phyloP scores from a whole-genome alignment of 768 basidiomycete genomes.

The Naganishia vishniacii region DNA sequence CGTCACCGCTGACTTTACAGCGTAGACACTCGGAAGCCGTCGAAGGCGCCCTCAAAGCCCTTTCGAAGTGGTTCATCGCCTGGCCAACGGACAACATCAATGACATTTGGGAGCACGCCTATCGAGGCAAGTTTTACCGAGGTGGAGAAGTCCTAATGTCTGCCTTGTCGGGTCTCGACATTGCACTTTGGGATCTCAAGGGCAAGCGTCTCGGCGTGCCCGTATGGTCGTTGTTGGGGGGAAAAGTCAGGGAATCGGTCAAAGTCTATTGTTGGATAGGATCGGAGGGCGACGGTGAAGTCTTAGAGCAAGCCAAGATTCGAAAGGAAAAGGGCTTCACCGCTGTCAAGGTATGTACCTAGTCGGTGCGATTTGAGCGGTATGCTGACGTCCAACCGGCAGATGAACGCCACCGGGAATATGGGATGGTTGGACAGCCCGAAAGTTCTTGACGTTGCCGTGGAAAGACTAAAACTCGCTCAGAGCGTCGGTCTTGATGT shows the following conservation, averaged over 20 bases:
- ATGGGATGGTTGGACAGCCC: constrained; percentile 47
- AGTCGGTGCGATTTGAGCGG: background rate
- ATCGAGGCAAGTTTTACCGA: constrained; percentile 66
- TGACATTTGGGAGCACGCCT: constrained; percentile 55
- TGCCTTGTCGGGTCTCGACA: constrained; percentile 44
- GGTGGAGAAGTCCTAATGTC: constrained; percentile 68
- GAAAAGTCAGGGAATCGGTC: constrained; percentile 59
- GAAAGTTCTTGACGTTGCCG: constrained; percentile 43
- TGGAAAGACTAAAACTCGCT: constrained; percentile 35
- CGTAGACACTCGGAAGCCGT: constrained; percentile 60
- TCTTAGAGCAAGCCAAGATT: constrained; percentile 44
- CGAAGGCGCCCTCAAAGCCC: constrained; percentile 61
- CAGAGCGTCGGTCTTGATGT: constrained; percentile 45
- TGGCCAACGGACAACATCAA: constrained; percentile 19
- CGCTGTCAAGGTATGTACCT: constrained; percentile 43
- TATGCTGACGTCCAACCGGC: background rate
- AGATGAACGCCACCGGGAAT: constrained; percentile 33
- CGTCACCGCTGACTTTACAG: background rate
- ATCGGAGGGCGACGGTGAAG: constrained; percentile 44
- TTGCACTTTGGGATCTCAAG: constrained; percentile 30
- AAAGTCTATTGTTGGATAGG: constrained; percentile 49
- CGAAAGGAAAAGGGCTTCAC: constrained; percentile 46
- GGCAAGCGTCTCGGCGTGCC: constrained; percentile 67
- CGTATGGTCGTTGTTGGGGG: constrained; percentile 64
- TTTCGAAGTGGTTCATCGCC: constrained; percentile 57